Evolutionary conservation across 345 rosid genomes (phyloP).

Genomic region (Orychophragmus violaceus): DNA sequence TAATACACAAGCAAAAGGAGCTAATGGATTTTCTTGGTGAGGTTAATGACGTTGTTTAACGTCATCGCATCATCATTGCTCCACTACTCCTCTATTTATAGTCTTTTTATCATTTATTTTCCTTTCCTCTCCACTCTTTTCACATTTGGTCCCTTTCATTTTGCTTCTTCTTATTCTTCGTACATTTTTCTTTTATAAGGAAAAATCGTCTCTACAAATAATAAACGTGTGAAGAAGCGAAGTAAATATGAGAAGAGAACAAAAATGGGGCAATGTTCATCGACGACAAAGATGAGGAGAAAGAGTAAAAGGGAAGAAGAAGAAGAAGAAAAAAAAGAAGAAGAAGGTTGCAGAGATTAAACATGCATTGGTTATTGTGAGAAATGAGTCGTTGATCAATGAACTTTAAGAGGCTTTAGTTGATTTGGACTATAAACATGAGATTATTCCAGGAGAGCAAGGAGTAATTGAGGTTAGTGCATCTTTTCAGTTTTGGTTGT

Average conservation of each 20-base stretch:
- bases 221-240: neutral
- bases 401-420: no score
- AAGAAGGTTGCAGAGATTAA: neutral
- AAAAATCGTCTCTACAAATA: neutral
- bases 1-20: constrained; percentile 16
- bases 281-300: constrained; percentile 17
- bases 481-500: no score
- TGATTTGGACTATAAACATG: no score
- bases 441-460: no score
- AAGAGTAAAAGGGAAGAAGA: neutral
- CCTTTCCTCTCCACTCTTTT: constrained; percentile 11
- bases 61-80: constrained; percentile 34
- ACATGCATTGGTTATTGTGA: no score
- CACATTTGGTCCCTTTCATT: constrained; percentile 15
- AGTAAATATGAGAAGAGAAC: neutral
- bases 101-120: neutral
- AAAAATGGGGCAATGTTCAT: constrained; percentile 31
- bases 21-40: neutral
- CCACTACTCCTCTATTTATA: constrained; percentile 29
- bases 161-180: constrained; percentile 4
- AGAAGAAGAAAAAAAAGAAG: neutral
- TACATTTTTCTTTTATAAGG: neutral
- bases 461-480: no score
- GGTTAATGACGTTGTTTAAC: constrained; percentile 22
- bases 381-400: no score